phyloP scores from a whole-genome alignment of 2,329 filamentous ascomycete species.

The Colletotrichum sp. region DNA sequence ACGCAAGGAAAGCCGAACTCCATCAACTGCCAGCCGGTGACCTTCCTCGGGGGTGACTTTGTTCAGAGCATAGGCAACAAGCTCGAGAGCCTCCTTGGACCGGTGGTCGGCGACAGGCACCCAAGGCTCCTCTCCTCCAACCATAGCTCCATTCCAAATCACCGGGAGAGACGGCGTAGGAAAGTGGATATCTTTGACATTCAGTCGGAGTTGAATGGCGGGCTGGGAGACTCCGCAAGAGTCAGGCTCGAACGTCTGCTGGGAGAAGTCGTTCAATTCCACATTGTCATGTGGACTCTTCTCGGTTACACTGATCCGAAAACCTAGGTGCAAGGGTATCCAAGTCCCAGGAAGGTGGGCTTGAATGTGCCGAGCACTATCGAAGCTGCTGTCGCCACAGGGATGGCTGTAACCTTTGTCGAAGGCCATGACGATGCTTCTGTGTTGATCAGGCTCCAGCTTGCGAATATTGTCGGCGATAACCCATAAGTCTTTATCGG shows the following conservation, averaged over 20 bases:
- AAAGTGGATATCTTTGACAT: neutral
- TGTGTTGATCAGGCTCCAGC: neutral
- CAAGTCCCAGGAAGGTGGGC: neutral
- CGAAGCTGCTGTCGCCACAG: too few species aligned
- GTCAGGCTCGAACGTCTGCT: neutral
- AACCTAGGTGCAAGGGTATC: neutral
- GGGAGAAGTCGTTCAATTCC: neutral
- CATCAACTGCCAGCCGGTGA: neutral
- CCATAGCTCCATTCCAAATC: neutral
- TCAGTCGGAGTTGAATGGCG: neutral
- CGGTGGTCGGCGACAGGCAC: neutral
- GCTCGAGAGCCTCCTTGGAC: slow-evolving; percentile 1
- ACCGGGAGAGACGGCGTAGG: neutral
- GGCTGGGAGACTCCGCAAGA: neutral
- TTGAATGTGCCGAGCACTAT: neutral
- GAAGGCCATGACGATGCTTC: neutral
- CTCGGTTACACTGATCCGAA: neutral
- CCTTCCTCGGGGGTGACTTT: neutral
- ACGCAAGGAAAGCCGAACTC: neutral
- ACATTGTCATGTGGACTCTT: neutral
- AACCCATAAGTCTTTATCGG: slow-evolving; percentile 3
- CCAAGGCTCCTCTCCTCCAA: neutral
- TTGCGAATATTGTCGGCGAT: neutral
- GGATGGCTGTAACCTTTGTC: neutral
- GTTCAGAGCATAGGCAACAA: slow-evolving; percentile 9